Conservation (phyloP, 2,329 filamentous ascomycete genomes). For the Ophiocordyceps camponoti-leonardi region DNA sequence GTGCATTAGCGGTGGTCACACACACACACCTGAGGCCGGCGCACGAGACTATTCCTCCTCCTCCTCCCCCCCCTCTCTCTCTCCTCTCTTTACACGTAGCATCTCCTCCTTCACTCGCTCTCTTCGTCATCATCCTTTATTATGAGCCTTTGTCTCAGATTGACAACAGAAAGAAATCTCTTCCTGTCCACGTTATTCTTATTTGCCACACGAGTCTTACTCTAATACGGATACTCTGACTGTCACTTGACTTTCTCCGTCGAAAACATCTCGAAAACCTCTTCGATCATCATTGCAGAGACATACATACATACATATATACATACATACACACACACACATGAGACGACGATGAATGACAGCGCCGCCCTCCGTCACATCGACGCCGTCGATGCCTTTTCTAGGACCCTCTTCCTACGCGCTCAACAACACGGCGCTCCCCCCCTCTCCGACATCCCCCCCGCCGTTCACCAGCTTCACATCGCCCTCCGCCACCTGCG, state of each 20-base stretch:
- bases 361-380: conserved; percentile 24
- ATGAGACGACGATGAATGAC: too few species aligned
- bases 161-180: too few species aligned
- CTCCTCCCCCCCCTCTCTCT: background rate
- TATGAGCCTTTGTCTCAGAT: background rate
- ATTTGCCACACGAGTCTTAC: background rate
- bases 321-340: too few species aligned
- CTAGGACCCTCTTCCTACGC: conserved; percentile 36
- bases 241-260: background rate
- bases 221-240: background rate
- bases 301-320: background rate
- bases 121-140: background rate
- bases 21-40: too few species aligned
- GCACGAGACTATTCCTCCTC: too few species aligned
- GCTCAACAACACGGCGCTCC: conserved; percentile 26
- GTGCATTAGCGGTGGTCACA: too few species aligned
- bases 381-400: conserved; percentile 37
- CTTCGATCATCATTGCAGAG: background rate
- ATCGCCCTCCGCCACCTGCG: conserved; percentile 39
- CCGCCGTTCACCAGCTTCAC: conserved; percentile 34
- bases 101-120: too few species aligned
- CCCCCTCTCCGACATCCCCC: conserved; percentile 30
- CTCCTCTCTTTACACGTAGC: background rate
- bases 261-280: background rate
- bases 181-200: background rate